phyloP scores from a whole-genome alignment of 139 green algal species.

The Chlamydomonas urium region DNA sequence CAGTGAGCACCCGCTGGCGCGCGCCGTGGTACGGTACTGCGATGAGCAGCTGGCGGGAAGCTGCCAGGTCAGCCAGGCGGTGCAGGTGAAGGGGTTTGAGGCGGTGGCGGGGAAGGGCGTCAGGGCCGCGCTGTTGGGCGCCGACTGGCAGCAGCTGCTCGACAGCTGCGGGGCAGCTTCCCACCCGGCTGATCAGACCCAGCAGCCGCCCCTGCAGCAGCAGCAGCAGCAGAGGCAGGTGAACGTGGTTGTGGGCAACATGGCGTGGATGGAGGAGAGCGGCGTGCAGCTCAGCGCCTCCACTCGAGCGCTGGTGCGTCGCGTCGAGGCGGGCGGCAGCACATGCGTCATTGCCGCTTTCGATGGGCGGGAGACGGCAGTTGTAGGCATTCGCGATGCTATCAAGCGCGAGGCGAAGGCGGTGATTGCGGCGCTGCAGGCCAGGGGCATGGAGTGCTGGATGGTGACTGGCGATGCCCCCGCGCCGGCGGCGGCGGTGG shows the following conservation, averaged over 20 bases:
- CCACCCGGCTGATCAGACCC: too few relatives aligned
- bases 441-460: slow-evolving; percentile 8
- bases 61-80: background rate
- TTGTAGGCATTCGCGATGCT: slow-evolving; percentile 45
- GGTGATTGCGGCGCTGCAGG: slow-evolving; percentile 63
- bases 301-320: slow-evolving; percentile 44
- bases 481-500: slow-evolving; percentile 27
- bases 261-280: slow-evolving; percentile 61
- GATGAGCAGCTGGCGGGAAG: background rate
- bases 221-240: slow-evolving; percentile 15
- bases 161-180: too few relatives aligned
- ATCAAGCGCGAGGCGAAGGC: slow-evolving; percentile 85
- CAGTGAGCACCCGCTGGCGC: slow-evolving; percentile 88
- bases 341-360: slow-evolving; percentile 38
- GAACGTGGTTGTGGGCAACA: slow-evolving; percentile 67
- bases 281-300: slow-evolving; percentile 44
- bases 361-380: slow-evolving; percentile 42
- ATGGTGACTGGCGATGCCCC: slow-evolving; percentile 18
- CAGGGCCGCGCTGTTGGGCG: too few relatives aligned
- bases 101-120: slow-evolving; percentile 7
- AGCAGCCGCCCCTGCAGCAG: background rate
- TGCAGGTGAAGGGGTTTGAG: slow-evolving; percentile 4
- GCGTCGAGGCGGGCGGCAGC: slow-evolving; percentile 3
- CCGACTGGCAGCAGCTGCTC: too few relatives aligned
- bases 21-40: slow-evolving; percentile 61